These are phyloP conservation scores for Boletus vinaceobasis DNA, from an alignment of 768 basidiomycete genomes.

Conservation along the genomic window DNA sequence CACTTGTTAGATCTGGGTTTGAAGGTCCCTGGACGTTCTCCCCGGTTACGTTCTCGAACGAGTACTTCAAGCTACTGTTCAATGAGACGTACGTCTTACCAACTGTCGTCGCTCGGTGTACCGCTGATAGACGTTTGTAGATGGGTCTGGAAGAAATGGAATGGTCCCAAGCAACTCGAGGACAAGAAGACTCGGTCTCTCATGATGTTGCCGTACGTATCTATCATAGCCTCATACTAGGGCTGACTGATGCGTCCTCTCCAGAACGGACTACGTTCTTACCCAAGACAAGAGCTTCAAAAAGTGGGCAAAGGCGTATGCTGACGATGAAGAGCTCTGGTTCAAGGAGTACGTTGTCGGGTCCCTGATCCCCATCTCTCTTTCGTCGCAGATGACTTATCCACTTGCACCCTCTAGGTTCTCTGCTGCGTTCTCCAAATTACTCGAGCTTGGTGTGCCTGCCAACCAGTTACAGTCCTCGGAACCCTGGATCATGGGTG, in stretches of 20 bases:
- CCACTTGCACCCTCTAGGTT: conserved; percentile 54
- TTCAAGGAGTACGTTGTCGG: conserved; percentile 79
- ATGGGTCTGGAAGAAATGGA: conserved; percentile 96
- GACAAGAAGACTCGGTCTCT: conserved; percentile 86
- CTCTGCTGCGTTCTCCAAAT: conserved; percentile 67
- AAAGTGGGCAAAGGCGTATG: conserved; percentile 84
- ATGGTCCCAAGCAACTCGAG: conserved; percentile 87
- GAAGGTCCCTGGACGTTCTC: conserved; percentile 96
- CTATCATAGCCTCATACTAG: not conserved
- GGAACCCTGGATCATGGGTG: conserved; percentile 70
- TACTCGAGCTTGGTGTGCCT: conserved; percentile 95
- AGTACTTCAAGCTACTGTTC: conserved; percentile 81
- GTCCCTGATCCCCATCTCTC: not conserved
- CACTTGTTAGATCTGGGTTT: conserved; percentile 58
- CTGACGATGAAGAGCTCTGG: conserved; percentile 79
- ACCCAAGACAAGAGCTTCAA: conserved; percentile 90
- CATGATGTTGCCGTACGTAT: conserved; percentile 92
- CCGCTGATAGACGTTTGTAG: conserved; percentile 27
- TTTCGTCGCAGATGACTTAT: not conserved
- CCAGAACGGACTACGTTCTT: conserved; percentile 83
- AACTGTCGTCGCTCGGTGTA: not conserved
- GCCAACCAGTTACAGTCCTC: conserved; percentile 64
- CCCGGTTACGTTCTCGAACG: conserved; percentile 83
- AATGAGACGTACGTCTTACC: conserved; percentile 63
- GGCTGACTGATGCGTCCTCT: not conserved